phyloP scores from a whole-genome alignment of 345 rosid genomes.

The Gynandropsis gynandra region DNA sequence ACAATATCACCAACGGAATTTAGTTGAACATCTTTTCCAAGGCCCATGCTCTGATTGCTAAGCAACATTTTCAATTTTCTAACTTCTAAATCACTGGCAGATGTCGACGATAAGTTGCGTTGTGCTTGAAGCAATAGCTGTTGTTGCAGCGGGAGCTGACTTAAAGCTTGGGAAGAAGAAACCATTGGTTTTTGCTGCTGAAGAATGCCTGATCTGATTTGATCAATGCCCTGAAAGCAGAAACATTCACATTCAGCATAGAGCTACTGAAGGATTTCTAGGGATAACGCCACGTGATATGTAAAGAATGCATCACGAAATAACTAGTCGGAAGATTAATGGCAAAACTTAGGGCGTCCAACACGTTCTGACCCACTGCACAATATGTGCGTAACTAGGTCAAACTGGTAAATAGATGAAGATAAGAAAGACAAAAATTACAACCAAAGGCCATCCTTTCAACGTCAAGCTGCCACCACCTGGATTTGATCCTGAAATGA shows the following conservation, averaged over 20 bases:
- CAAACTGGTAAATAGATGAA: too few species aligned
- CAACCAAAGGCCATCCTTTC: slow-evolving; percentile 70
- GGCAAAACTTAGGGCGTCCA: not conserved
- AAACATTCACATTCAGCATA: not conserved
- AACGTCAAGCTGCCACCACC: slow-evolving; percentile 46
- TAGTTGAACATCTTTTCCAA: slow-evolving; percentile 34
- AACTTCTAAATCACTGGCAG: slow-evolving; percentile 42
- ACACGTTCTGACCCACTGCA: not conserved
- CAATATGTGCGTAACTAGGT: too few species aligned
- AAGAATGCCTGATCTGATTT: slow-evolving; percentile 37
- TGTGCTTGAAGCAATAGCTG: slow-evolving; percentile 50
- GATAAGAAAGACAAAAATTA: slow-evolving; percentile 22
- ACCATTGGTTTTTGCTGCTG: slow-evolving; percentile 40
- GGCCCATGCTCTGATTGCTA: slow-evolving; percentile 31
- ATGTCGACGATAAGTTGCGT: slow-evolving; percentile 37
- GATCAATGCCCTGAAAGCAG: slow-evolving; percentile 42
- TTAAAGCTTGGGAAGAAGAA: slow-evolving; percentile 40
- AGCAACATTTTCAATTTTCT: slow-evolving; percentile 47
- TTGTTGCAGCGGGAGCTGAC: slow-evolving; percentile 43
- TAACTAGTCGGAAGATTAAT: not conserved
- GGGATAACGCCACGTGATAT: too few species aligned
- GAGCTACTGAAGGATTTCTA: not conserved
- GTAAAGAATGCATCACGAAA: too few species aligned
- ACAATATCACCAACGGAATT: slow-evolving; percentile 33
- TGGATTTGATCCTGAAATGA: slow-evolving; percentile 41